A percentile compares a stretch with the other conserved stretches of the same genome.
phyloP scores from a whole-genome alignment of 352 stramenopile genomes.

The Phytopythium sindhum region DNA sequence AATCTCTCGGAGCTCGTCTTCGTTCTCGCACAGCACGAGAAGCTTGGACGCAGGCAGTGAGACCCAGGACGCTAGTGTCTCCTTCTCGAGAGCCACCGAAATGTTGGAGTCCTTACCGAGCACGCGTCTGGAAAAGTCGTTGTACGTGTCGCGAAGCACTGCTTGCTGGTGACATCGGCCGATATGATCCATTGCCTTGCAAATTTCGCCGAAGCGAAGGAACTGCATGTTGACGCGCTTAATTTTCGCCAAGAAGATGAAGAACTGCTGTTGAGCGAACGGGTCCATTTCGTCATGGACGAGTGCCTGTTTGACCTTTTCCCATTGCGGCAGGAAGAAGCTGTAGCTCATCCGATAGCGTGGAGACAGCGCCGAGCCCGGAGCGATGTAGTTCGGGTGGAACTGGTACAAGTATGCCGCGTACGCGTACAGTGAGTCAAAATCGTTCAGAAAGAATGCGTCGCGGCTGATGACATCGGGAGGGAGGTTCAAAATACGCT shows the following conservation, averaged over 20 bases:
- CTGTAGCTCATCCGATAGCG: slow-evolving; percentile 54
- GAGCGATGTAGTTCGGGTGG: slow-evolving; percentile 57
- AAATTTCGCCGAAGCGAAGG: slow-evolving; percentile 52
- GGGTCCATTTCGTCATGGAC: slow-evolving; percentile 55
- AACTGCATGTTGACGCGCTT: slow-evolving; percentile 66
- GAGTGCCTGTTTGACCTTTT: slow-evolving; percentile 61
- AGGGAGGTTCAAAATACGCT: slow-evolving; percentile 45
- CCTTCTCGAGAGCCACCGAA: slow-evolving; percentile 61
- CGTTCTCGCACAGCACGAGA: slow-evolving; percentile 47
- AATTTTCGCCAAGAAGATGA: slow-evolving; percentile 69
- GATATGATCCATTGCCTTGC: slow-evolving; percentile 42
- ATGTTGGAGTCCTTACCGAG: slow-evolving; percentile 74
- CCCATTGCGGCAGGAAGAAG: slow-evolving; percentile 57
- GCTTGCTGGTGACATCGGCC: slow-evolving; percentile 46
- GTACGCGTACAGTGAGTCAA: slow-evolving; percentile 71
- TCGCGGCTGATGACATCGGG: slow-evolving; percentile 64
- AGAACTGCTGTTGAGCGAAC: slow-evolving; percentile 70
- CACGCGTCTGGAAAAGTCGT: slow-evolving; percentile 62
- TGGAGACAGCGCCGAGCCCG: slow-evolving; percentile 37
- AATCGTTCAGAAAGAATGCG: slow-evolving; percentile 69
- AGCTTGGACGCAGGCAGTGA: slow-evolving; percentile 44
- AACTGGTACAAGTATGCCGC: slow-evolving; percentile 61
- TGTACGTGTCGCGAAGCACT: slow-evolving; percentile 48
- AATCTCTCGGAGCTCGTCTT: slow-evolving; percentile 59
- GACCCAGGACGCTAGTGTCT: slow-evolving; percentile 62